Conservation (phyloP, 73 alveolate genomes). For the Paramecium tetraurelia region DNA sequence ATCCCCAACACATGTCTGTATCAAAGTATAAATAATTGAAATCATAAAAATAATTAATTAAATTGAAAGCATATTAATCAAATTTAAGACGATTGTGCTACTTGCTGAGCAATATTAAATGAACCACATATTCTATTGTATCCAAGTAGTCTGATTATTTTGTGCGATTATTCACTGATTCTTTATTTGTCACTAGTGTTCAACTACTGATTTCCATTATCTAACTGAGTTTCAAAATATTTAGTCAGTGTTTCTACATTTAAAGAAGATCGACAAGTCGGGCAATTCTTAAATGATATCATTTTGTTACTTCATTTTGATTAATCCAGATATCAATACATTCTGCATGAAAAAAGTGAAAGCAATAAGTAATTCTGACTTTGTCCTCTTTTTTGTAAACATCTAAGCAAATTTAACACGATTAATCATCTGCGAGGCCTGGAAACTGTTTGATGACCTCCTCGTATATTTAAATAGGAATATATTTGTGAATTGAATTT, state of each 20-base stretch:
- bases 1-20: not conserved
- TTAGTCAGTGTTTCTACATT: not conserved
- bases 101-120: not conserved
- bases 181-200: not conserved
- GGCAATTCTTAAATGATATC: not conserved
- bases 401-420: conserved; percentile 39
- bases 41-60: not conserved
- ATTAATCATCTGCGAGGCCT: not conserved
- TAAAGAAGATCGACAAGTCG: not conserved
- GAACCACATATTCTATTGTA: not conserved
- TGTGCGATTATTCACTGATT: not conserved
- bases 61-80: not conserved
- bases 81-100: not conserved
- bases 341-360: conserved; percentile 37
- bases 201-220: not conserved
- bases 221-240: not conserved
- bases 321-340: conserved; percentile 49
- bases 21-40: not conserved
- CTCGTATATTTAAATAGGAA: not conserved
- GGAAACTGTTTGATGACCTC: not conserved
- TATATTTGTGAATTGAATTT: not conserved
- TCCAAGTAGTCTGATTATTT: not conserved
- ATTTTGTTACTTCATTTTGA: not conserved
- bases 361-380: conserved; percentile 42
- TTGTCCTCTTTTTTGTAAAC: not conserved